Base-by-base conservation (phyloP, 805 yeast species). In the Saccharomycopsis olivae region DNA sequence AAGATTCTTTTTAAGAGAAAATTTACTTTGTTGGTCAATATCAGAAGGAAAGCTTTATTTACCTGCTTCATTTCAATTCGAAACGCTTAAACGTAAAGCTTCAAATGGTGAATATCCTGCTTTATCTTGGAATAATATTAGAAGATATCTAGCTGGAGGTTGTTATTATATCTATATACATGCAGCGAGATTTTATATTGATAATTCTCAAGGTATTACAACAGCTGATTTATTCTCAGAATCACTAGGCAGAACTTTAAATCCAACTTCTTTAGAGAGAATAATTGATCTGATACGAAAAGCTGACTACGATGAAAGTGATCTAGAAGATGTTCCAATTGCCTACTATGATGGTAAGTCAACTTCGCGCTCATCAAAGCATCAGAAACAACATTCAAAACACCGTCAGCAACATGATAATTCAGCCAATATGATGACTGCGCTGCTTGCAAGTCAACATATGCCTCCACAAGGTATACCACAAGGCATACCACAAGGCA, bases 161-260 rank as follows among this genome's bases (percentile, higher is more conserved):
- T 45, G 48, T 27, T 47, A 45, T 30, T 45, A 45, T 21, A 36
- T 45, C 6, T 45, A 30, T 20, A 25, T 45, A 13, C 48, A 45
- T 18, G 21, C 39, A 3, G 39, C 37, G n/a, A 39, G 37, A 14
- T 45, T 45, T 27, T 45, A 20, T 15, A 41, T 38, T 31, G 48
- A 45, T 33, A n/a, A 28, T 13, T 10, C 8, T 9, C 14, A 28
- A 28, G 30, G 15, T 10, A 13, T 28, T n/a, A 8, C 6, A 9
- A 13, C 15, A 5, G 5, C 14, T 6, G 41, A 38, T 27, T 20
- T 38, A 18, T 38, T 38, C 19, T 16, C 4, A 9, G 21, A 38
- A 16, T n/a, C n/a, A 20, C 27, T 41, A 11, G 33, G 27, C 5
- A 43, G 39, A 27, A 40, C 47, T 6, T 35, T 43, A 16, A 24